phyloP scores from a whole-genome alignment of 2,329 filamentous ascomycete genomes.

The Penicillium concentricum region DNA sequence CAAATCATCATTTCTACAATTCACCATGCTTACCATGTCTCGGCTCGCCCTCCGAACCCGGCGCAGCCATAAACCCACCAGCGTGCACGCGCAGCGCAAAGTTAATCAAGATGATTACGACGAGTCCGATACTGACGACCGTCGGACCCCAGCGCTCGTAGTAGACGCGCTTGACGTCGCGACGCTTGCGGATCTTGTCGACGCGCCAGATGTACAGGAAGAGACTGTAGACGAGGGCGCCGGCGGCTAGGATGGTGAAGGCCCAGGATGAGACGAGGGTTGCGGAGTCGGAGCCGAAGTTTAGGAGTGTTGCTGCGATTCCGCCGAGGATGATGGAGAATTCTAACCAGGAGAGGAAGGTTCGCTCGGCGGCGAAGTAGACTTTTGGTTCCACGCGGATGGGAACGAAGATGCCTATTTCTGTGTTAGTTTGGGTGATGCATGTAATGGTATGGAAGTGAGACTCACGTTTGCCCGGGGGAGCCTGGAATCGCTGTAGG shows the following conservation, averaged over 20 bases:
- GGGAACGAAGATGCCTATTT: conserved; percentile 86
- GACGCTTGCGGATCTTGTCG: conserved; percentile 75
- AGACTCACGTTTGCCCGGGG: conserved; percentile 53
- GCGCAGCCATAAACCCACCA: conserved; percentile 27
- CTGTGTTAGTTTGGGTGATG: conserved; percentile 37
- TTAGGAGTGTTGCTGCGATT: conserved; percentile 79
- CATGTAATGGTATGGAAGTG: not conserved
- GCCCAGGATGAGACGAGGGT: conserved; percentile 69
- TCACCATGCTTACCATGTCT: conserved; percentile 19
- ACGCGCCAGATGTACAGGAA: conserved; percentile 86
- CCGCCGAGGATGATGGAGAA: conserved; percentile 92
- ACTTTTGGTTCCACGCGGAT: conserved; percentile 97
- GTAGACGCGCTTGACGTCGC: conserved; percentile 72
- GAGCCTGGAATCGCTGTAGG: conserved; percentile 58
- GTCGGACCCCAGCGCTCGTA: conserved; percentile 88
- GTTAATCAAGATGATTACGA: conserved; percentile 73
- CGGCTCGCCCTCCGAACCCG: conserved; percentile 8
- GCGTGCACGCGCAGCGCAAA: conserved; percentile 75
- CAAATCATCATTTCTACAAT: conserved; percentile 10
- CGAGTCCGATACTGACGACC: conserved; percentile 68
- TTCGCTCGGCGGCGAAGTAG: conserved; percentile 93
- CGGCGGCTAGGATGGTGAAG: conserved; percentile 78
- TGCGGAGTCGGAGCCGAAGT: conserved; percentile 65
- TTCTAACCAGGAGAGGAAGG: conserved; percentile 95
- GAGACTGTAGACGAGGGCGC: conserved; percentile 79